These are phyloP conservation scores for Mycosphaerella sp. DNA, from an alignment of 2,329 filamentous ascomycete genomes.

Conservation along the genomic window DNA sequence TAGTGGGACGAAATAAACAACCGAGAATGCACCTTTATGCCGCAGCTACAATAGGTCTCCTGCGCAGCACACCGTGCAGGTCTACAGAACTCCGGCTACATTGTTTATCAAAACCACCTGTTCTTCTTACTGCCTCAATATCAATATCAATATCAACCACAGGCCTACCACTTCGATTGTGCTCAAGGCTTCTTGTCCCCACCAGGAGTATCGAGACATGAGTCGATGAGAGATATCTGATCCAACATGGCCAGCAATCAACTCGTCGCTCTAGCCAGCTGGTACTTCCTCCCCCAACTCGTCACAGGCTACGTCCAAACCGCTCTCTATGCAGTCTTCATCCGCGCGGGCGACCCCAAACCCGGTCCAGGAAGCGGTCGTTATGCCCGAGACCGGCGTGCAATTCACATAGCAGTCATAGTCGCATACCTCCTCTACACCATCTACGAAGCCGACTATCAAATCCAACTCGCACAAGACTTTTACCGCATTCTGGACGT, in stretches of 20 bases:
- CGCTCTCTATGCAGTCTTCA: slow-evolving; percentile 79
- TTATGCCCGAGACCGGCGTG: slow-evolving; percentile 67
- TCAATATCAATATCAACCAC: no score
- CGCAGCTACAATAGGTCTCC: no score
- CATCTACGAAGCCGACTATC: slow-evolving; percentile 83
- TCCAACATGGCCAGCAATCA: slow-evolving; percentile 36
- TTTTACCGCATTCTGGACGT: slow-evolving; percentile 77
- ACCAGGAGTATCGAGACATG: slow-evolving; percentile 4
- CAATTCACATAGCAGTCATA: slow-evolving; percentile 78
- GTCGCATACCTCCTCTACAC: slow-evolving; percentile 82
- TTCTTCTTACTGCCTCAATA: no score
- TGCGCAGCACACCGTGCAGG: no score
- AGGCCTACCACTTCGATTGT: no score
- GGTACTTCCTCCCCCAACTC: slow-evolving; percentile 60
- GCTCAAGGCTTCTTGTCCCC: no score
- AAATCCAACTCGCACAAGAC: slow-evolving; percentile 63
- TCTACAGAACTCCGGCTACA: no score
- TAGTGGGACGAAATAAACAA: no score
- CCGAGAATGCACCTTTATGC: no score
- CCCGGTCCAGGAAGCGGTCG: slow-evolving; percentile 62
- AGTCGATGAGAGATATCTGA: not conserved
- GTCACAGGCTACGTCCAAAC: slow-evolving; percentile 71
- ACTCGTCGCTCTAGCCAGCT: slow-evolving; percentile 52
- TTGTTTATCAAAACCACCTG: no score
- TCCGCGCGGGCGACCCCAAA: slow-evolving; percentile 80